Base-by-base conservation (phyloP, 1,284 basidiomycete genomes). In the Xanthoconium separans region DNA sequence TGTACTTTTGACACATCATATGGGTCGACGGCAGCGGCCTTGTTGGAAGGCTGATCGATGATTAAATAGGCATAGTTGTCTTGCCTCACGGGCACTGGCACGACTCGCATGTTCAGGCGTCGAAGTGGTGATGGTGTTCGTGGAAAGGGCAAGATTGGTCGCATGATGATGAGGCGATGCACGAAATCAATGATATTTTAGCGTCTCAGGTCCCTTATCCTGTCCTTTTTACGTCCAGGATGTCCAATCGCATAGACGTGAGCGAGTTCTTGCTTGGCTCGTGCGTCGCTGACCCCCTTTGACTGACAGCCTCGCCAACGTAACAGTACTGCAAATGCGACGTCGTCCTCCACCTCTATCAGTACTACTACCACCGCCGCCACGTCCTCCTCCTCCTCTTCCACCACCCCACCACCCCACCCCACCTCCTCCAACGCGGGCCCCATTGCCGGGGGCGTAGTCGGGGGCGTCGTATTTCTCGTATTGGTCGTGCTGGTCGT, bases 41-140 rank as follows among this genome's bases (percentile, higher is more conserved):
- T 80, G 49, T 83, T 84, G 8, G 83, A 77, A 0, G 74, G 65
- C 45, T 89, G 83, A 71, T 94, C 93, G 57, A 93, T 75, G 70
- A 95, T 74, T 37, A 95, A 80, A 70, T 95, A 96, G 50, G 91
- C 91, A 72, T 95, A 95, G 71, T 96, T 95, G 70, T 95, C 91
- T 29, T 83, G 76, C 57, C 88, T 81, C 46, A 93, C 89, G 40
- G 85, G 88, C 6, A 93, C 81, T 2, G 91, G 84, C 18, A 91
- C 71, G 66, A 93, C 77, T 65, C 83, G 82, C 89, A 93, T 91
- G 39, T 58, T 74, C 18, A 27, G 2, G 5, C 33, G 44, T 37
- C 24, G 10, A 34, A 37, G n/a, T 29, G 29, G 22, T 30, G 30
- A 51, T 16, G 18, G 61, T 37, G 36, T 16, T 16, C 22, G 61